phyloP scores from a whole-genome alignment of 805 yeast genomes.

The Kockiozyma suomiensis region DNA sequence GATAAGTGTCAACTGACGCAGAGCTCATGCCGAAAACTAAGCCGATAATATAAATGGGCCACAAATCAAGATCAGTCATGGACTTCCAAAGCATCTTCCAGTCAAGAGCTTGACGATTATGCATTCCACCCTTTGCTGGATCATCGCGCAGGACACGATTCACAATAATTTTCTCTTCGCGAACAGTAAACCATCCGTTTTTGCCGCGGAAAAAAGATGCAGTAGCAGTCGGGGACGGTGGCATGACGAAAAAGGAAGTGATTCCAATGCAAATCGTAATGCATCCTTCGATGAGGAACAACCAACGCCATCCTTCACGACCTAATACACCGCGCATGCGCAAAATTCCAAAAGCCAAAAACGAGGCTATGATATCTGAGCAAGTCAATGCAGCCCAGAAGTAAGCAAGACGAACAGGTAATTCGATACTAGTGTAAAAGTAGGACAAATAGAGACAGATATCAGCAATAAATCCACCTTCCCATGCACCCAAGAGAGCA shows the following conservation, averaged over 20 bases:
- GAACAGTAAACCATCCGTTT: constrained; percentile 57
- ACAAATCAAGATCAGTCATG: constrained; percentile 53
- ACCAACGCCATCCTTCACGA: constrained; percentile 61
- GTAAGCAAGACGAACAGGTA: constrained; percentile 56
- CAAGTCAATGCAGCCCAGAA: constrained; percentile 58
- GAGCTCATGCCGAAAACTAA: constrained; percentile 48
- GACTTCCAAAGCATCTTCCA: constrained; percentile 48
- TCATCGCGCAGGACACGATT: constrained; percentile 65
- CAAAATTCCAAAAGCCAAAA: constrained; percentile 55
- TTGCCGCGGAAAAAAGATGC: constrained; percentile 52
- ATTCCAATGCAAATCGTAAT: constrained; percentile 59
- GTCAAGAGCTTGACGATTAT: constrained; percentile 58
- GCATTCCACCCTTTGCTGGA: constrained; percentile 65
- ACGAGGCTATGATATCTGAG: constrained; percentile 48
- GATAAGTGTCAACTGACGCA: constrained; percentile 47
- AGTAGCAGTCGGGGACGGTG: constrained; percentile 58
- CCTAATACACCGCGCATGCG: constrained; percentile 51
- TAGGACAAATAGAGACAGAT: constrained; percentile 62
- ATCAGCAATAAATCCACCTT: constrained; percentile 69
- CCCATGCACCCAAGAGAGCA: constrained; percentile 56
- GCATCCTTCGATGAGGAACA: constrained; percentile 63
- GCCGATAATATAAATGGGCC: constrained; percentile 60
- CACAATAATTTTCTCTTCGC: constrained; percentile 61
- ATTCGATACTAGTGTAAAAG: constrained; percentile 60
- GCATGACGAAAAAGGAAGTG: constrained; percentile 53